Evolutionary conservation across 306 rosid species (phyloP), one percentile per base, ranked within the genome.

Genomic region (Phaseolus lunatus): DNA sequence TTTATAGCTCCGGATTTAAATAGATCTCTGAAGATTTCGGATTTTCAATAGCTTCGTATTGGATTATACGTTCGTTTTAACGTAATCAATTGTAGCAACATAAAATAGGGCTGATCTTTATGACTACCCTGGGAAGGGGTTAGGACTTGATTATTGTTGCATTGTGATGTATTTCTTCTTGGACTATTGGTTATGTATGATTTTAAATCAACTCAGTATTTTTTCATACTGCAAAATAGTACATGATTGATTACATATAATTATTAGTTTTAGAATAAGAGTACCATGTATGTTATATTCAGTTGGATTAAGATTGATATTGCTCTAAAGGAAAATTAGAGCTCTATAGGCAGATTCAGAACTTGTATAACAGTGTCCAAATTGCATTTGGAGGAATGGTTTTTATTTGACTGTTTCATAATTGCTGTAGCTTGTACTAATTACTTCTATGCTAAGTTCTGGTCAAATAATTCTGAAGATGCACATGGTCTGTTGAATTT

Each of bases 281-380:
- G 13, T 68, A 10, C 48, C 29, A 47, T 33, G 27, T 15, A 4
- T 54, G 59, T 33, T 49, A 18, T 62, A 67, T 69, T 5, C 31
- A 15, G 29, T 65, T 73, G 64, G 53, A 54, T n/a, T n/a, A n/a
- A n/a, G n/a, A n/a, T n/a, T n/a, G n/a, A 76, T 48, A 16, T 71
- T 71, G 24, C 29, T 54, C 1, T 33, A 64, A 71, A 44, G 16
- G 2, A 56, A 9, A 33, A 15, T 33, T 72, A 72, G 5, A 48
- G 57, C 39, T 45, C 15, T 57, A 20, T 56, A 14, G 24, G 48
- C 22, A 11, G 79, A 61, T 75, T 45, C 45, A 61, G 11, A 24
- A 16, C 15, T 3, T 39, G 44, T 16, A 57, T 10, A n/a, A 0
- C 2, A 58, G 72, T 19, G 18, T 33, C 37, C 5, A 47, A 9